Evolutionary conservation across 208 protist species (phyloP), one percentile per base, ranked within the genome.

Genomic region (Acanthamoeba royreba): DNA sequence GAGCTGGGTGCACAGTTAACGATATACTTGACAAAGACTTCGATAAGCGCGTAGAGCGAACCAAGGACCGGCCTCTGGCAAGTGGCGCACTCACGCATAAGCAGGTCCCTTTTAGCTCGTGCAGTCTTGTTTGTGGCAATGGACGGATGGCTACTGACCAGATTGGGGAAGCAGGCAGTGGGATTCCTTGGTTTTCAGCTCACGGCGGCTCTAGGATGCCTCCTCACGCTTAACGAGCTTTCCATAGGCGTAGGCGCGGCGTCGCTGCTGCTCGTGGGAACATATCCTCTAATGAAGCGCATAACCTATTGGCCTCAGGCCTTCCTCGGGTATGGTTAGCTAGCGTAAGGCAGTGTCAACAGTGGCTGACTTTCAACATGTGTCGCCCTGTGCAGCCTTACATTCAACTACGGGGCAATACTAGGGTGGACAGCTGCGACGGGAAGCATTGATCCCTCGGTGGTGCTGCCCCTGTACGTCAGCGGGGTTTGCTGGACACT

Each of bases 1-100:
- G 96, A 17, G 98, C 98, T 15, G 98, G 98, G 33, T 98, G 98
- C 93, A 98, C 97, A 19, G 95, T 98, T 28, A 98, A 98, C 94
- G 98, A 98, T 93, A 89, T 98, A 46, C 97, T 95, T 58, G 98
- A 98, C 88, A 72, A 89, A n/a, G 95, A 98, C 53, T 88, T 98
- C 61, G 98, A 98, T 69, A 47, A 55, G 38, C 97, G 97, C 9
- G 91, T 93, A 28, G 91, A 38, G 53, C 93, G 94, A 47, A 92
- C 72, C 28, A 42, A 42, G 28, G 72, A 40, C 1, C 92, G 98
- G 49, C 98, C 98, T n/a, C 52, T 98, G 0, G 98, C 98, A 38
- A 87, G 87, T 22, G 97, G 96, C 28, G 58, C 53, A 25, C 17
- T 97, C n/a, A 93, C 55, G 11, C 4, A 28, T 28, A 66, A 66